Evolutionary conservation across 208 protist genomes (phyloP).

Genomic region (Leishmania mexicana): DNA sequence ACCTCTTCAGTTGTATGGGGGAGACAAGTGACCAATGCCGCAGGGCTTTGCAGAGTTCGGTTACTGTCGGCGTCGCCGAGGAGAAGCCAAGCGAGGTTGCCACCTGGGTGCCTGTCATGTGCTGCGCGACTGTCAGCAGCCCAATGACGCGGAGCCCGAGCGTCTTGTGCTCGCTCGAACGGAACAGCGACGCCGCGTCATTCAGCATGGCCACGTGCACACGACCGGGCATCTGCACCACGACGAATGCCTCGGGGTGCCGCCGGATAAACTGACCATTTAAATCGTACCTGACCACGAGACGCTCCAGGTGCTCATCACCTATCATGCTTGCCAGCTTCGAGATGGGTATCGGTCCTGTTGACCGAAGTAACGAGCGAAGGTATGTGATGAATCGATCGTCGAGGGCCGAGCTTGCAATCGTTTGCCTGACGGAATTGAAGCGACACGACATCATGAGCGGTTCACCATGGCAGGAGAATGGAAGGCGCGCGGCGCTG

Average conservation of each 20-base stretch:
- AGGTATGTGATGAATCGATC: background rate
- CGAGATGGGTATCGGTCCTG: slow-evolving; percentile 67
- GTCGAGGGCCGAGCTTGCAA: background rate
- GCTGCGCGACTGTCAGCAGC: slow-evolving; percentile 37
- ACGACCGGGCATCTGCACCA: slow-evolving; percentile 39
- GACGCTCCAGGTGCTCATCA: slow-evolving; percentile 60
- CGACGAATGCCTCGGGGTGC: slow-evolving; percentile 20
- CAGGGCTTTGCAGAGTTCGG: slow-evolving; percentile 16
- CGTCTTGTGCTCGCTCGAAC: slow-evolving; percentile 19
- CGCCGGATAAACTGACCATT: slow-evolving; percentile 22
- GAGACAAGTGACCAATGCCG: slow-evolving; percentile 1
- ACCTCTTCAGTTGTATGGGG: background rate
- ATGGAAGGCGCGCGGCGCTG: background rate
- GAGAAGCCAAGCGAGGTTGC: slow-evolving; percentile 18
- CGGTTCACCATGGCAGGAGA: background rate
- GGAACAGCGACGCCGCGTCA: slow-evolving; percentile 22
- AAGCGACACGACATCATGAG: background rate
- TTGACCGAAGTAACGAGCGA: slow-evolving; percentile 9
- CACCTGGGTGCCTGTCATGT: slow-evolving; percentile 27
- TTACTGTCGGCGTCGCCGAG: slow-evolving; percentile 7
- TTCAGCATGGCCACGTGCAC: slow-evolving; percentile 35
- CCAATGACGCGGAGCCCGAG: slow-evolving; percentile 39
- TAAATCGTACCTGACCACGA: slow-evolving; percentile 29
- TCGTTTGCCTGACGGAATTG: background rate
- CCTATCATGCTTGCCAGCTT: slow-evolving; percentile 51